phyloP scores from a whole-genome alignment of 2,329 filamentous ascomycete genomes.

The Pseudogymnoascus sp. region DNA sequence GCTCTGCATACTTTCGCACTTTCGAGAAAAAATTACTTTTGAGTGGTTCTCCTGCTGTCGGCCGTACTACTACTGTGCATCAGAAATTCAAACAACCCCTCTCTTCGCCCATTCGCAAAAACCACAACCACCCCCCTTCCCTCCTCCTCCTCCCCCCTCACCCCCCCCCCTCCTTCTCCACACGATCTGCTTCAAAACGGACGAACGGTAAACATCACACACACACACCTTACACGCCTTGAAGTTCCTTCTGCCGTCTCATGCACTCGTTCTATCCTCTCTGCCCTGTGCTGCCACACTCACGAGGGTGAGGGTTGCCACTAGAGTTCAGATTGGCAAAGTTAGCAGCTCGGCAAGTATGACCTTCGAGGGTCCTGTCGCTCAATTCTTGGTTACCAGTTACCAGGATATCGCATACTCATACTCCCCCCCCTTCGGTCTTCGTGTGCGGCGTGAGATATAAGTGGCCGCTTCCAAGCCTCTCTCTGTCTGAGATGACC shows the following conservation, averaged over 20 bases:
- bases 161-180: not conserved
- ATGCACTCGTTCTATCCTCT: not conserved
- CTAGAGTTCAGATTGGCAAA: slow-evolving; percentile 1
- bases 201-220: not conserved
- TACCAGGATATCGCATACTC: not conserved
- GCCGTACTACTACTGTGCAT: slow-evolving; percentile 3
- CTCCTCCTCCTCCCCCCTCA: not conserved
- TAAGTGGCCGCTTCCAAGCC: not conserved
- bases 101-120: not conserved
- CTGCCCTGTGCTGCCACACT: not conserved
- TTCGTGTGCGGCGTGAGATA: not conserved
- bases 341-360: slow-evolving; percentile 2
- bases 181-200: not conserved
- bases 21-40: not conserved
- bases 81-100: not conserved
- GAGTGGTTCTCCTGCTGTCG: not conserved
- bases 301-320: slow-evolving; percentile 1
- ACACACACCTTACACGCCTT: not conserved
- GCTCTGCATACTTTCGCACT: not conserved
- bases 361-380: not conserved
- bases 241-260: not conserved
- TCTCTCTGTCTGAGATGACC: slow-evolving; percentile 1
- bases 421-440: not conserved
- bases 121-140: not conserved
- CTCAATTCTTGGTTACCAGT: slow-evolving; percentile 6